These are phyloP conservation scores for Cercospora brassicicola DNA, from an alignment of 2,329 filamentous ascomycete species.

Conservation along the genomic window DNA sequence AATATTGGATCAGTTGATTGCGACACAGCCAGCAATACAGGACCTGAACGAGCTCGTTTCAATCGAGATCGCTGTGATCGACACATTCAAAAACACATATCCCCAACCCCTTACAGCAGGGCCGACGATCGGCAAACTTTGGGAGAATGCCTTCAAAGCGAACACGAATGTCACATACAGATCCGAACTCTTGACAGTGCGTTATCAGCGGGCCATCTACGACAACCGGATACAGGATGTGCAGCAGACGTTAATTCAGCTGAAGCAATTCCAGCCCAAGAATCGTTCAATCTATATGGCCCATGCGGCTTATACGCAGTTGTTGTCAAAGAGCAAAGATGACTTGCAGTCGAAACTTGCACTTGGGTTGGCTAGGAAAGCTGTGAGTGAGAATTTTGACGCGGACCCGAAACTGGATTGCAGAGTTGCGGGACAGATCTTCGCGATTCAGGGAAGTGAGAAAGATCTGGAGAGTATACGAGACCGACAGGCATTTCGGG, in stretches of 20 bases:
- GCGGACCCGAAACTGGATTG: slow-evolving; percentile 34
- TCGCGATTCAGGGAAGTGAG: slow-evolving; percentile 32
- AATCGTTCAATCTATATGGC: slow-evolving; percentile 39
- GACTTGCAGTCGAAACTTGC: slow-evolving; percentile 36
- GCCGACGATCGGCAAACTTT: slow-evolving; percentile 36
- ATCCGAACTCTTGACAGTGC: slow-evolving; percentile 32
- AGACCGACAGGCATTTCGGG: slow-evolving; percentile 26
- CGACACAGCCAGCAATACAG: slow-evolving; percentile 30
- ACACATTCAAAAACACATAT: slow-evolving; percentile 29
- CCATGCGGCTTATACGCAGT: slow-evolving; percentile 38
- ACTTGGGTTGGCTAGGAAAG: slow-evolving; percentile 36
- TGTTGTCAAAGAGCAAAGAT: slow-evolving; percentile 33
- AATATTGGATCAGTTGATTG: slow-evolving; percentile 31
- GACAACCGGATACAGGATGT: slow-evolving; percentile 37
- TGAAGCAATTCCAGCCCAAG: slow-evolving; percentile 36
- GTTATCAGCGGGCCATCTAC: slow-evolving; percentile 35
- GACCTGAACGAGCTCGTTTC: slow-evolving; percentile 32
- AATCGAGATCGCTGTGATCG: slow-evolving; percentile 35
- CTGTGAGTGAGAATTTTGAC: slow-evolving; percentile 37
- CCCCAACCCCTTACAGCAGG: slow-evolving; percentile 33
- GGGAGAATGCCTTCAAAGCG: slow-evolving; percentile 36
- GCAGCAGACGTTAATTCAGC: slow-evolving; percentile 39
- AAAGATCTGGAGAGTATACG: slow-evolving; percentile 33
- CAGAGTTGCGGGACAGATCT: slow-evolving; percentile 38
- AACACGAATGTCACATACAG: slow-evolving; percentile 27